Evolutionary conservation across 108 stramenopile species (phyloP), one percentile per base, ranked within the genome.

Genomic region (Nitzschia putrida): DNA sequence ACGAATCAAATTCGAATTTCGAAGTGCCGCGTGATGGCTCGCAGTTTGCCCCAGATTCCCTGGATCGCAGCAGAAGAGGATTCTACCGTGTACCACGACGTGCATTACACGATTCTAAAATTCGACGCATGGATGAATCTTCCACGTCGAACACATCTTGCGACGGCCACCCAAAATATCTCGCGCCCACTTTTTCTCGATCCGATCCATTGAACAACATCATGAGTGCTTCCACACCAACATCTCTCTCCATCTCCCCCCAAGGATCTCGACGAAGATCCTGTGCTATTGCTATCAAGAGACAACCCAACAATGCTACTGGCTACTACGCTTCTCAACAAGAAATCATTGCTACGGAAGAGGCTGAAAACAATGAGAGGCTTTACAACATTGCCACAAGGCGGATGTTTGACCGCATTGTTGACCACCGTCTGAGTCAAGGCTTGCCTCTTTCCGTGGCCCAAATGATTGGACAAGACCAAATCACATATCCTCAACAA

Each of bases 341-440:
- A 11, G 61, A 63, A 2, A 13, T 47, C 8, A 16, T 49, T 49
- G 12, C 22, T 38, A 43, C 61, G 23, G 43, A 37, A 12, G 61
- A 63, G 44, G 61, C 43, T 2, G 61, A 63, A 40, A 40, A 41
- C 11, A 63, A 63, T 66, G 64, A 66, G 53, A 24, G 50, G 14
- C 51, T 66, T 24, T 80, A 80, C 53, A 73, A 80, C 43, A 66
- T 40, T 21, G 79, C 79, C 16, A 80, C 79, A n/a, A 74, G 79
- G 73, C 68, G 68, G 12, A 80, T 80, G 79, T 80, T 74, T 51
- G 66, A 80, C 49, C 79, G 79, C 18, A 80, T 80, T 29, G 52
- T 71, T 50, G 73, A 80, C 41, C 68, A 80, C 41, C 55, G 79
- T 11, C 61, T 57, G 11, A 74, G 57, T 45, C 64, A 66, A 45